phyloP scores from a whole-genome alignment of 495 filamentous ascomycete genomes.

The Beverwykella pulmonaria region DNA sequence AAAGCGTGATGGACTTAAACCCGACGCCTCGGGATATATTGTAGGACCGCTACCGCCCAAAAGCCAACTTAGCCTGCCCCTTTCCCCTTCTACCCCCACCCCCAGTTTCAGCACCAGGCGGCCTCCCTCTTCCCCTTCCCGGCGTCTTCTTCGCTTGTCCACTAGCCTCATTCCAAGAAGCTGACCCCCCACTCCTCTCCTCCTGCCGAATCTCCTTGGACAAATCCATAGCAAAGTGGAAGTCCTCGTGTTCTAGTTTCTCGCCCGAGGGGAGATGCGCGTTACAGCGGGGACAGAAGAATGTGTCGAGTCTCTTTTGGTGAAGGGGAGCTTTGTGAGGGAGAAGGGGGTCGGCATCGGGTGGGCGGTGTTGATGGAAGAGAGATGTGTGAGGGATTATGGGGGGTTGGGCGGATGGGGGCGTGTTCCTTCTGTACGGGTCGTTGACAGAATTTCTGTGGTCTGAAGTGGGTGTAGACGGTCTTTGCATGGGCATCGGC shows the following conservation, averaged over 20 bases:
- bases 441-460: slow-evolving; percentile 1
- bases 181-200: slow-evolving; percentile 38
- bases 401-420: slow-evolving; percentile 30
- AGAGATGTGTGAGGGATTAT: background rate
- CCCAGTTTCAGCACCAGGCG: slow-evolving; percentile 14
- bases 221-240: slow-evolving; percentile 91
- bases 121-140: slow-evolving; percentile 33
- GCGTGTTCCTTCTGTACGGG: slow-evolving; percentile 9
- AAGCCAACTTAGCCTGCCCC: slow-evolving; percentile 46
- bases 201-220: slow-evolving; percentile 75
- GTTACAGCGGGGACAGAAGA: slow-evolving; percentile 69
- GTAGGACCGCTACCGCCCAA: slow-evolving; percentile 36
- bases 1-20: no score
- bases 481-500: background rate
- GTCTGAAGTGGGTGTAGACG: slow-evolving; percentile 3
- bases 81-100: slow-evolving; percentile 33
- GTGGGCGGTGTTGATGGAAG: background rate
- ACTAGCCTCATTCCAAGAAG: background rate
- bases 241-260: slow-evolving; percentile 82
- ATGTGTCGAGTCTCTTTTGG: slow-evolving; percentile 48
- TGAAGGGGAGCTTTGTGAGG: slow-evolving; percentile 37
- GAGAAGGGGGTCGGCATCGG: background rate
- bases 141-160: background rate
- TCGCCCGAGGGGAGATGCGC: slow-evolving; percentile 57
- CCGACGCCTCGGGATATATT: no score